These are phyloP conservation scores for Gossypium rotundifolium DNA, from an alignment of 345 rosid genomes.

Conservation along the genomic window DNA sequence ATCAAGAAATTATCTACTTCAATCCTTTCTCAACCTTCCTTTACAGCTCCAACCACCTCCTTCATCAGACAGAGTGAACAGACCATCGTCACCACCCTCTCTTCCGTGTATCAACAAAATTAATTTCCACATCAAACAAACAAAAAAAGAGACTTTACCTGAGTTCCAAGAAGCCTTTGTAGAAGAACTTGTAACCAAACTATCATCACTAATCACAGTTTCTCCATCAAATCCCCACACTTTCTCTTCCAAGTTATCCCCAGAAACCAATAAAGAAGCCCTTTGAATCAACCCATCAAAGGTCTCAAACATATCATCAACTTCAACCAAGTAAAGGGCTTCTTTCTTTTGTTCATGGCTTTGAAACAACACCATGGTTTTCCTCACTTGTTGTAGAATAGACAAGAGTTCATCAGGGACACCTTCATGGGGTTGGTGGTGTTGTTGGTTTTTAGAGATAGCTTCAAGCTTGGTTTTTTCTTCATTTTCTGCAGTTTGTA, in stretches of 20 bases:
- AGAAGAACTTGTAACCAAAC: constrained; percentile 39
- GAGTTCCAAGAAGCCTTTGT: constrained; percentile 24
- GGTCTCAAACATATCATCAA: constrained; percentile 35
- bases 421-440: constrained; percentile 17
- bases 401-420: constrained; percentile 45
- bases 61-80: too few relatives aligned
- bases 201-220: constrained; percentile 17
- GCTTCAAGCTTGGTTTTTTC: constrained; percentile 43
- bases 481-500: constrained; percentile 34
- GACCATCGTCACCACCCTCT: too few relatives aligned
- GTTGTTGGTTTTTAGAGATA: constrained; percentile 22
- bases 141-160: constrained; percentile 25
- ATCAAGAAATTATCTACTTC: too few relatives aligned
- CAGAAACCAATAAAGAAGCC: constrained; percentile 43
- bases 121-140: too few relatives aligned
- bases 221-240: constrained; percentile 21
- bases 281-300: constrained; percentile 48
- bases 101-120: too few relatives aligned
- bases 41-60: too few relatives aligned
- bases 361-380: constrained; percentile 36
- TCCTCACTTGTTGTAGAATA: constrained; percentile 35
- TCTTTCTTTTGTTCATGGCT: constrained; percentile 50
- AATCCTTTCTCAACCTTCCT: too few relatives aligned
- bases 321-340: constrained; percentile 43
- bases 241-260: constrained; percentile 27